A percentile compares a stretch with the other conserved stretches of the same genome.
Conservation (phyloP, 768 basidiomycete genomes). For the Tubosaeta sp. region DNA sequence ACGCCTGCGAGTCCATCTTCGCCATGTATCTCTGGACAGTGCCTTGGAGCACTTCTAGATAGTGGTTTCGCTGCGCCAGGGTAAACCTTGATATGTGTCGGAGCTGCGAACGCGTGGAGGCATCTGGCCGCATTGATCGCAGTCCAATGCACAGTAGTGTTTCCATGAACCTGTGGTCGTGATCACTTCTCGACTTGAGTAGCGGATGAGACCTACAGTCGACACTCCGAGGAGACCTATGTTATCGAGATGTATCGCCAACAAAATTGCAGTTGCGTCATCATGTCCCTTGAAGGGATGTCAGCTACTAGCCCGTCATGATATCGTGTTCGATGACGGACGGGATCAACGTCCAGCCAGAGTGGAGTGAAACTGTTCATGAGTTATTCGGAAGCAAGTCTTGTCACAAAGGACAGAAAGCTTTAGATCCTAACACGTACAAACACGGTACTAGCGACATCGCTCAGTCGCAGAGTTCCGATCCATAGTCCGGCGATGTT, state of each 20-base stretch:
- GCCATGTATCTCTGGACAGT: slow-evolving; percentile 80
- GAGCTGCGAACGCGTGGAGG: slow-evolving; percentile 69
- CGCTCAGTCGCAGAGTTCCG: too few relatives aligned
- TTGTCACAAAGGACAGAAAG: too few relatives aligned
- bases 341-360: slow-evolving; percentile 69
- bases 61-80: slow-evolving; percentile 71
- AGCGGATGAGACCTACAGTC: slow-evolving; percentile 45
- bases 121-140: slow-evolving; percentile 73
- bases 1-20: slow-evolving; percentile 81
- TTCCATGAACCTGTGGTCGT: slow-evolving; percentile 70
- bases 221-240: slow-evolving; percentile 79
- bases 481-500: too few relatives aligned
- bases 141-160: slow-evolving; percentile 59
- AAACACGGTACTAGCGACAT: too few relatives aligned
- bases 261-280: slow-evolving; percentile 79
- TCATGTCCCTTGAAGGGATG: slow-evolving; percentile 66
- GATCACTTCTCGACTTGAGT: background rate
- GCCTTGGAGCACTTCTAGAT: slow-evolving; percentile 46
- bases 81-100: slow-evolving; percentile 53
- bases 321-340: slow-evolving; percentile 27
- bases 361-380: slow-evolving; percentile 25
- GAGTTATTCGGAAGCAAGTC: background rate
- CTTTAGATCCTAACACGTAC: too few relatives aligned
- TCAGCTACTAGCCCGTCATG: background rate
- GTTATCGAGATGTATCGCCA: slow-evolving; percentile 63